Conservation (phyloP, 1,284 basidiomycete genomes). For the Cryptococcus depauperatus region DNA sequence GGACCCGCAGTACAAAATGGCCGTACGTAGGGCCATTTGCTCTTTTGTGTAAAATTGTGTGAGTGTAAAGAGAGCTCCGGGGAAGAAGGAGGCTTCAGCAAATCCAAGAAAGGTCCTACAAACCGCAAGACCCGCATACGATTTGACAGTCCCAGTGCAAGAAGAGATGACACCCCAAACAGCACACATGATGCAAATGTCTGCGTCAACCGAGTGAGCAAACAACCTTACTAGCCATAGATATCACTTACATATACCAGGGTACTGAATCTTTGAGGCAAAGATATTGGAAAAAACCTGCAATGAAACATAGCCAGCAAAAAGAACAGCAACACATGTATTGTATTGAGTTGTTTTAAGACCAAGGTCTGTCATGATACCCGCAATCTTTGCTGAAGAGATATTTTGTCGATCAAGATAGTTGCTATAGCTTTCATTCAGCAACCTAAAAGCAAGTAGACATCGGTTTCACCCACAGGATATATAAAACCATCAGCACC, state of each 20-base stretch:
- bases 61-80: conserved; percentile 32
- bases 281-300: conserved; percentile 40
- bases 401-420: conserved; percentile 30
- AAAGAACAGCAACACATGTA: conserved; percentile 44
- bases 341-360: conserved; percentile 34
- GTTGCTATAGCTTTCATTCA: conserved; percentile 9
- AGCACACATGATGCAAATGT: conserved; percentile 28
- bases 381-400: conserved; percentile 32
- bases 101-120: conserved; percentile 31
- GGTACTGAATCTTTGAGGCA: conserved; percentile 26
- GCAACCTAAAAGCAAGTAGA: too few species aligned
- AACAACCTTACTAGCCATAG: too few species aligned
- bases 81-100: conserved; percentile 29
- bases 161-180: conserved; percentile 37
- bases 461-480: too few species aligned
- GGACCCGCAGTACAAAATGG: conserved; percentile 36
- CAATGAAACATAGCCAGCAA: conserved; percentile 32
- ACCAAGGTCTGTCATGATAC: conserved; percentile 23
- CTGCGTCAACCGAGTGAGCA: conserved; percentile 8
- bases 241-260: conserved; percentile 27
- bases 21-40: conserved; percentile 31
- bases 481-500: conserved; percentile 18
- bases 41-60: conserved; percentile 30
- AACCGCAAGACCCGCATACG: conserved; percentile 29
- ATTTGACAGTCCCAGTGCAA: conserved; percentile 28